These are phyloP conservation scores for Peronospora belbahrii DNA, from an alignment of 352 stramenopile genomes.

Conservation along the genomic window DNA sequence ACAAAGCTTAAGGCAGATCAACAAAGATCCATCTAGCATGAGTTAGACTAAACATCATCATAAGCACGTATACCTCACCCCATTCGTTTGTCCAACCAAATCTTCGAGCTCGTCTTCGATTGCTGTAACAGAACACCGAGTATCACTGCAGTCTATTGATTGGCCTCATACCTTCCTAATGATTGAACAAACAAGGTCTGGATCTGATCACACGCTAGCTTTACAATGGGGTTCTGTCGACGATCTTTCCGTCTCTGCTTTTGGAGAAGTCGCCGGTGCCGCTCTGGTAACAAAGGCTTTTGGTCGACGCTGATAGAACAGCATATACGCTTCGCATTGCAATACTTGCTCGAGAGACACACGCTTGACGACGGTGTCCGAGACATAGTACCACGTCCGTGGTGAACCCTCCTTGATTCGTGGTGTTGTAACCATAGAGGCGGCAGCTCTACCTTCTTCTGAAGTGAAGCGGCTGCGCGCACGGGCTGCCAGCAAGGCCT, in stretches of 20 bases:
- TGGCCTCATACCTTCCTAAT: slow-evolving; percentile 28
- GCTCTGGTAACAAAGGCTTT: slow-evolving; percentile 9
- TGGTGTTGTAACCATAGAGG: slow-evolving; percentile 11
- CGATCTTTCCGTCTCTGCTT: slow-evolving; percentile 12
- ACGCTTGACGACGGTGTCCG: slow-evolving; percentile 53
- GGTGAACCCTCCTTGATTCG: slow-evolving; percentile 16
- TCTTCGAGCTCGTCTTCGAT: background rate
- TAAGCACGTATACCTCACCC: background rate
- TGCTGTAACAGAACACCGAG: slow-evolving; percentile 7
- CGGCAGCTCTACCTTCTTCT: slow-evolving; percentile 10
- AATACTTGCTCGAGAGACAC: slow-evolving; percentile 60
- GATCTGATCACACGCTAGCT: slow-evolving; percentile 10
- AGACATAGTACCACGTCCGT: slow-evolving; percentile 63
- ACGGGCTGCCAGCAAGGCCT: slow-evolving; percentile 16
- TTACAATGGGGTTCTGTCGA: slow-evolving; percentile 18
- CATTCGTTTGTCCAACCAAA: background rate
- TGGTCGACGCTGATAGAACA: slow-evolving; percentile 53
- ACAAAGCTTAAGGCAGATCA: background rate
- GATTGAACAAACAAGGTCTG: slow-evolving; percentile 15
- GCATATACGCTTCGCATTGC: slow-evolving; percentile 71
- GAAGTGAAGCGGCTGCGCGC: slow-evolving; percentile 16
- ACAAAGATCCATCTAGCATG: background rate
- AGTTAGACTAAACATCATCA: slow-evolving; percentile 4
- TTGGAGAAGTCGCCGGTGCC: slow-evolving; percentile 13
- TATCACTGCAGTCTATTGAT: slow-evolving; percentile 24